Evolutionary conservation across 768 basidiomycete species (phyloP), one percentile per base, ranked within the genome.

Genomic region (Filobasidium floriforme): DNA sequence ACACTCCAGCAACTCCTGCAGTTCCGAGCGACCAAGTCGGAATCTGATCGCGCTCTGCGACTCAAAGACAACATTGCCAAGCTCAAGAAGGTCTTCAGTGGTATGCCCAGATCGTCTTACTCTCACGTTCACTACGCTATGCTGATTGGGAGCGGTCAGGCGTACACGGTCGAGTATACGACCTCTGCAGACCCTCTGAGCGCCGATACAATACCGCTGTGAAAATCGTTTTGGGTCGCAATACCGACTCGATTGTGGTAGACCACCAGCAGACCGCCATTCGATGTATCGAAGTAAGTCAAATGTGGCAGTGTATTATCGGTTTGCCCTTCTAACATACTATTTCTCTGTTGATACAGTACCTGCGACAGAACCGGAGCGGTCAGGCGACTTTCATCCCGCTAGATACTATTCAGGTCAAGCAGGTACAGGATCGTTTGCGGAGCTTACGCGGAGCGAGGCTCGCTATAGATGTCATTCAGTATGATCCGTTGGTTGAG

Each of bases 381-480:
- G 96, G 94, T 0, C 90, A 92, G 79, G 94, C 94, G 14, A 99
- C 96, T 0, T 98, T 98, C 81, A 89, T 99, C 55, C 96, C 96
- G 0, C 86, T 99, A n/a, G 94, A 98, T 77, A 93, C 92, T 10
- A 94, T 98, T 70, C 90, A 92, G 74, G 88, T 88, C 41, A 97
- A 94, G 77, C 87, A 92, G 1, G 83, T 92, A 69, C 92, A 92
- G 70, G 96, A 98, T 80, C 92, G 92, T 77, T 92, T 89, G 80
- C 87, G 96, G 26, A 87, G 88, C 6, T 90, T 93, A 73, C 90
- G 91, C 71, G 90, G 89, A 0, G 89, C 89, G 3, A 81, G 90
- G 52, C 81, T 92, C 7, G 91, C 90, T 7, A 87, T 92, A 29
- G 90, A 93, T 71, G 86, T 91, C 24, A 88, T 93, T 62, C 84